Evolutionary conservation across 345 rosid species (phyloP).

Genomic region (Balakata baccata): DNA sequence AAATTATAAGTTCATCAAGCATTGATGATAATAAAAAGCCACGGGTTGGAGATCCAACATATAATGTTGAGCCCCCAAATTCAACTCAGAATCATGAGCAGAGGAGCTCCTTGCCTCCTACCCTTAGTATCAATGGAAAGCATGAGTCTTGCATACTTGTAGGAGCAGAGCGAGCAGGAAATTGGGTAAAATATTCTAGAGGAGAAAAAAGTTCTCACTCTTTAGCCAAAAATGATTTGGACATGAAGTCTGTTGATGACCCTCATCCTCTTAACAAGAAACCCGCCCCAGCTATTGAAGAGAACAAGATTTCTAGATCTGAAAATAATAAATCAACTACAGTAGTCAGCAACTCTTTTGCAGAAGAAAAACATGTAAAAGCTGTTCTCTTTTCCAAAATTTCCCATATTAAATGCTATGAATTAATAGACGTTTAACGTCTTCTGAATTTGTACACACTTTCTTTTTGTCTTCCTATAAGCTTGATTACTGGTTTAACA

Average conservation of each 20-base stretch:
- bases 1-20: constrained; percentile 22
- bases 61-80: constrained; percentile 20
- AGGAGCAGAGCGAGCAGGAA: constrained; percentile 23
- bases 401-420: not conserved
- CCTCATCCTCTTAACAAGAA: constrained; percentile 11
- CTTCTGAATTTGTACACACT: constrained; percentile 7
- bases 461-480: constrained; percentile 6
- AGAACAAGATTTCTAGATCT: constrained; percentile 20
- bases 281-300: constrained; percentile 20
- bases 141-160: constrained; percentile 23
- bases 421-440: constrained; percentile 5
- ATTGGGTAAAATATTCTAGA: constrained; percentile 20
- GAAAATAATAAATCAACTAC: constrained; percentile 20
- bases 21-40: constrained; percentile 39
- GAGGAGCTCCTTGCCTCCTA: constrained; percentile 20
- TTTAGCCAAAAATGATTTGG: constrained; percentile 25
- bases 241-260: constrained; percentile 14
- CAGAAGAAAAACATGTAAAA: constrained; percentile 38
- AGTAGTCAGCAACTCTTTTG: constrained; percentile 16
- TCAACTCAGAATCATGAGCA: constrained; percentile 21
- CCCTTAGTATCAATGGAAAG: constrained; percentile 27
- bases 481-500: not conserved
- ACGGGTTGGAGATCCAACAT: constrained; percentile 22
- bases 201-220: constrained; percentile 15
- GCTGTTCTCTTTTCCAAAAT: not conserved